Evolutionary conservation across 352 stramenopile species (phyloP), one percentile per base, ranked within the genome.

Genomic region (Ochromonadaceae sp.): DNA sequence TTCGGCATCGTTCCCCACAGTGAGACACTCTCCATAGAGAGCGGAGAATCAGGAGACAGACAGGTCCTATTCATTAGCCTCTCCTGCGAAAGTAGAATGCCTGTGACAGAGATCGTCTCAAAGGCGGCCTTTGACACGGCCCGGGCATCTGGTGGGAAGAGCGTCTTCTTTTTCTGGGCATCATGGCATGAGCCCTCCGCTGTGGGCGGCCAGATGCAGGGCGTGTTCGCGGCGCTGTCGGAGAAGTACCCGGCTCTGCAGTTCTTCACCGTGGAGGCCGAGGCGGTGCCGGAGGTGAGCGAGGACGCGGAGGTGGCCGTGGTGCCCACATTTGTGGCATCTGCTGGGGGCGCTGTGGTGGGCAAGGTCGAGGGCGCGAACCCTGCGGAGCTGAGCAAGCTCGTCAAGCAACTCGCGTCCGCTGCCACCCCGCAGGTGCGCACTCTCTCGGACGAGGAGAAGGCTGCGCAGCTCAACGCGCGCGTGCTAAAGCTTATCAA

Each of bases 401-500:
- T 63, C 2, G 38, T 52, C 7, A 63, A 63, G 41, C n/a, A 50
- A 38, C 2, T 52, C n/a, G 12, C 31, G n/a, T n/a, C n/a, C n/a
- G n/a, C n/a, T n/a, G n/a, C n/a, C n/a, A n/a, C n/a, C n/a, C n/a
- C n/a, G n/a, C n/a, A n/a, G n/a, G n/a, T n/a, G n/a, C n/a, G n/a
- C n/a, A n/a, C n/a, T n/a, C n/a, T n/a, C n/a, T n/a, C n/a, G n/a
- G n/a, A n/a, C n/a, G n/a, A n/a, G n/a, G n/a, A n/a, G n/a, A n/a
- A n/a, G n/a, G n/a, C n/a, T n/a, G n/a, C n/a, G n/a, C n/a, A n/a
- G n/a, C n/a, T 60, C 3, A 57, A 41, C 25, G 10, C 30, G 25
- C 10, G 52, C 34, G n/a, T 60, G 5, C 35, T 32, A 7, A 2
- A 44, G 22, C 30, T 60, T 83, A 75, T 72, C 88, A 91, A 41